Conservation (phyloP, 164 flowering plant species). For the Echeveria elegans region DNA sequence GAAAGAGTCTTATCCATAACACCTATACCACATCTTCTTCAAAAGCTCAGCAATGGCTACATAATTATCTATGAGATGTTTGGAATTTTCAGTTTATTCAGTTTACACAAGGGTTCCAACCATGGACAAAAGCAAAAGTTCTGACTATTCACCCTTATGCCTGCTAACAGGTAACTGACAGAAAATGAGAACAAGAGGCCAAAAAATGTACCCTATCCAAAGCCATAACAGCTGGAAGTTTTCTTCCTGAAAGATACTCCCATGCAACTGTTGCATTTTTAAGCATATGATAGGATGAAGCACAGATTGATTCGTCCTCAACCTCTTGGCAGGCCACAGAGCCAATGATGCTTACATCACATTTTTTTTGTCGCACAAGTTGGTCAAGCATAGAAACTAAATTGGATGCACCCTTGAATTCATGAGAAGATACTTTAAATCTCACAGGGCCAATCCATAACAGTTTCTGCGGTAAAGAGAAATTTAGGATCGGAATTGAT, state of each 20-base stretch:
- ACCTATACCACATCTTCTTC: neutral
- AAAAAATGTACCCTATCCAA: constrained; percentile 58
- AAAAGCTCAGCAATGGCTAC: neutral
- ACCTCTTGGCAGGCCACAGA: constrained; percentile 37
- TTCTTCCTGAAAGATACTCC: constrained; percentile 69
- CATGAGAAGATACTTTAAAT: constrained; percentile 23
- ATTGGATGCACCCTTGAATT: constrained; percentile 28
- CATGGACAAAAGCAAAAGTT: too few species aligned
- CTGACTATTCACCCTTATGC: too few species aligned
- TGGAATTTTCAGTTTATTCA: neutral
- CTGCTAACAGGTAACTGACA: neutral
- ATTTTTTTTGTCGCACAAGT: constrained; percentile 26
- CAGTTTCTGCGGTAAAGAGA: constrained; percentile 45
- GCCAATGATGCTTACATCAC: constrained; percentile 61
- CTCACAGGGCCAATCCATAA: constrained; percentile 73
- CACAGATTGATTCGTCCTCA: constrained; percentile 17
- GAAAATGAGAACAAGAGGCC: constrained; percentile 9
- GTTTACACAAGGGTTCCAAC: too few species aligned
- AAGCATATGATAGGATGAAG: constrained; percentile 24
- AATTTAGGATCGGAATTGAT: neutral
- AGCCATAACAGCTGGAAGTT: constrained; percentile 68
- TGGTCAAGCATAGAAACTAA: constrained; percentile 42
- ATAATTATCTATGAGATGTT: neutral
- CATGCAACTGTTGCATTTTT: constrained; percentile 62
- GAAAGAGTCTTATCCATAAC: neutral